A percentile compares a stretch with the other conserved stretches of the same genome.
Conservation (phyloP, 345 rosid genomes). For the Toxicodendron radicans region DNA sequence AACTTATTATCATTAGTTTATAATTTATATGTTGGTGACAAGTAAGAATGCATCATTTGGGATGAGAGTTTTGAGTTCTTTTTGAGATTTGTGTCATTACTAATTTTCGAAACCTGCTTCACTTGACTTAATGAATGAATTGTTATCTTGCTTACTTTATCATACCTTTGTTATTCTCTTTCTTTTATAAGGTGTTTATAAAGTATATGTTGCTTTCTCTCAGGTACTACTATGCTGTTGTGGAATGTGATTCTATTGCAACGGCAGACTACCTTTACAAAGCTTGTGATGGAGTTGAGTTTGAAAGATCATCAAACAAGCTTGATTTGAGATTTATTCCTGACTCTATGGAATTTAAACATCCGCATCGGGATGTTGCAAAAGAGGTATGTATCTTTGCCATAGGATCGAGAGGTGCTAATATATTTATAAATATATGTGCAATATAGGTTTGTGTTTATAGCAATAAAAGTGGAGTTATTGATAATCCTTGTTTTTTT, state of each 20-base stretch:
- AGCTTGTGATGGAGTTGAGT: constrained; percentile 82
- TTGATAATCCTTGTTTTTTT: constrained; percentile 15
- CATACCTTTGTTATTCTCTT: background rate
- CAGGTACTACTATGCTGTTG: constrained; percentile 87
- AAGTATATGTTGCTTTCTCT: background rate
- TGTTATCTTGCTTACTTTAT: background rate
- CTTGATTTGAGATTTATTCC: constrained; percentile 93
- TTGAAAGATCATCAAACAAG: constrained; percentile 90
- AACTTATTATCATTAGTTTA: no score
- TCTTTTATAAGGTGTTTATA: background rate
- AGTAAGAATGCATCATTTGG: no score
- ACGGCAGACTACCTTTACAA: constrained; percentile 85
- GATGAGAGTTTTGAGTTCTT: no score
- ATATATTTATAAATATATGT: background rate
- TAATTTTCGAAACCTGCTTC: background rate
- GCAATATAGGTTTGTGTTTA: no score
- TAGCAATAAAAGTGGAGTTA: background rate
- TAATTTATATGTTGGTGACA: no score
- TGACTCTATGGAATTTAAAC: constrained; percentile 84
- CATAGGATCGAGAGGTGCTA: background rate
- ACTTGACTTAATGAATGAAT: background rate
- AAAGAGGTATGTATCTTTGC: constrained; percentile 57
- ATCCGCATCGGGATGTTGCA: constrained; percentile 84
- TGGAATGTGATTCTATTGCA: constrained; percentile 78
- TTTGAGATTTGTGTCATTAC: background rate